Base-by-base conservation (phyloP, 2,329 filamentous ascomycete species). In the Phaeosphaeriaceae sp. region DNA sequence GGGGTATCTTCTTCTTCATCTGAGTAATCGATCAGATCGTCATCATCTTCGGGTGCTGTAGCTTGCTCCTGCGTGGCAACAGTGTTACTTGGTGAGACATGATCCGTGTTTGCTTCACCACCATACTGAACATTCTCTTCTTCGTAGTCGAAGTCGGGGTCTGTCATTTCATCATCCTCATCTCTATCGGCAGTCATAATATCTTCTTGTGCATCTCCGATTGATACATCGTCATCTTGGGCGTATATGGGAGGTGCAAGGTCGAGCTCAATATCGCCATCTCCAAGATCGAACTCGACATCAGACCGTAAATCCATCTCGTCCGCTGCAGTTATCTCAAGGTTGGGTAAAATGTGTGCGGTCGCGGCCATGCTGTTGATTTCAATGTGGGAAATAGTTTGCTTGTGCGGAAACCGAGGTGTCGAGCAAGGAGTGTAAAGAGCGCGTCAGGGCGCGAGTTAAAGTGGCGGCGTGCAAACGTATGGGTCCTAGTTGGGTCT, bases 201-300 rank as follows among this genome's bases (percentile, higher is more conserved):
- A 18, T 68, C 70, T 35, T 66, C 63, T 12, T 46, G 61, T 12
- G 64, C 74, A 57, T 87, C 85, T 58, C 83, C 79, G 40, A 83
- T 75, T 44, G 84, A 83, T 49, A 78, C 81, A 50, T 86, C 78
- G 52, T 86, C 77, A 20, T 71, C 67, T 23, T 60, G 48, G 4
- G 37, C 13, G 7, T 52, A 36, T 8, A 49, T 42, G 12, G 62
- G 54, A 30, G 54, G 58, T 43, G 59, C 56, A 23, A 63, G 56
- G 11, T 66, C 83, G 52, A 87, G 76, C 57, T 87, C 84, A 52
- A 87, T 83, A 49, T 84, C 82, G 46, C 82, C 81, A 46, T 84
- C 80, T 42, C 76, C 76, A 44, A 81, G 78, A 35, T 68, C 69
- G 38, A 74, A 59, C 29, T 71, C 77, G 48, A 70, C 63, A 18